phyloP scores from a whole-genome alignment of 179 eudicot genomes.

The Gypsophila paniculata region DNA sequence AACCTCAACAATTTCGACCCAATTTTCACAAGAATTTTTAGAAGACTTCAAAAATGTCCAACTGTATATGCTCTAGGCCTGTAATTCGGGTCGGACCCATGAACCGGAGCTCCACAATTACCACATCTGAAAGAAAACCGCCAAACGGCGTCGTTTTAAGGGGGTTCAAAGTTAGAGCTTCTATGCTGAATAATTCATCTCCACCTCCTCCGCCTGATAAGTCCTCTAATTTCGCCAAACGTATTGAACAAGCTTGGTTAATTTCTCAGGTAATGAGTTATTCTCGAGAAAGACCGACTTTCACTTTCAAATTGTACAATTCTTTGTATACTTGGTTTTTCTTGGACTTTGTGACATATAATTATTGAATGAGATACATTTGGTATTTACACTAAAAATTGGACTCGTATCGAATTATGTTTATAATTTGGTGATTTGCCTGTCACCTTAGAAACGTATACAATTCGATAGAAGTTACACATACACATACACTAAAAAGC shows the following conservation, averaged over 20 bases:
- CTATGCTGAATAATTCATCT: conserved; percentile 31
- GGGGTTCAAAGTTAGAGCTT: conserved; percentile 29
- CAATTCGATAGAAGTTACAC: no score
- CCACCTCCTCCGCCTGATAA: conserved; percentile 36
- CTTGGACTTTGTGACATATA: no score
- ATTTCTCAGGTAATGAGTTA: conserved; percentile 68
- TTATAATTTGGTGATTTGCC: no score
- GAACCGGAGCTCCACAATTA: neutral
- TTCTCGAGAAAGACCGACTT: no score
- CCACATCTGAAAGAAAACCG: neutral
- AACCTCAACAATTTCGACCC: neutral
- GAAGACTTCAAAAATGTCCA: neutral
- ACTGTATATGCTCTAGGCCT: neutral
- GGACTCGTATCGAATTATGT: no score
- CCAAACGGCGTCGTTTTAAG: neutral
- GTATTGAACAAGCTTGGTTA: conserved; percentile 55
- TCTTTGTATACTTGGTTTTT: no score
- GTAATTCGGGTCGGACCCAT: neutral
- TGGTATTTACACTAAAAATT: no score
- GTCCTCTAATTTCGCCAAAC: conserved; percentile 50
- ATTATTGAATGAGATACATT: no score
- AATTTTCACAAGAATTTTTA: neutral
- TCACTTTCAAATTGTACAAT: no score
- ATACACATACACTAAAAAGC: no score
- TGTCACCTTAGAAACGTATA: no score